Conservation (phyloP, 176 grass and related monocot genomes). For the Puccinellia tenuiflora region DNA sequence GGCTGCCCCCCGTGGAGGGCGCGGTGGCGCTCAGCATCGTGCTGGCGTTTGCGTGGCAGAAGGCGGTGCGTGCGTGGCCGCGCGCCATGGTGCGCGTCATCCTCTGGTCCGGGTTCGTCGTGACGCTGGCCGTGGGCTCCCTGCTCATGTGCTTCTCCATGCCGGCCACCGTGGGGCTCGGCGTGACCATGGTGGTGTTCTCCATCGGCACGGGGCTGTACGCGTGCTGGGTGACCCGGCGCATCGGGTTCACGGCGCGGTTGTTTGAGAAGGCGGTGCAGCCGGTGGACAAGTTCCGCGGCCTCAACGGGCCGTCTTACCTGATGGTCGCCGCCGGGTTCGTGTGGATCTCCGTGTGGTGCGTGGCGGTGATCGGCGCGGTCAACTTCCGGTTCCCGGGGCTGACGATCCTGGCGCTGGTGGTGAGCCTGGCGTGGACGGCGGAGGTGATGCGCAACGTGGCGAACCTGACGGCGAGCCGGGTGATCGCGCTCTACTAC, state of each 20-base stretch:
- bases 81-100: constrained; percentile 64
- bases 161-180: constrained; percentile 64
- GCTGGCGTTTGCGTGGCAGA: constrained; percentile 91
- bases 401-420: constrained; percentile 66
- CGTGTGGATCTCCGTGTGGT: constrained; percentile 86
- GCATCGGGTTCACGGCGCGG: constrained; percentile 50
- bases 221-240: constrained; percentile 83
- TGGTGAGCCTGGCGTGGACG: constrained; percentile 79
- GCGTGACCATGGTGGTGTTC: constrained; percentile 67
- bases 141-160: constrained; percentile 85
- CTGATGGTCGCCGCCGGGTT: constrained; percentile 83
- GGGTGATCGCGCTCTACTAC: constrained; percentile 96
- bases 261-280: constrained; percentile 60
- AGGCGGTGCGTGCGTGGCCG: constrained; percentile 70
- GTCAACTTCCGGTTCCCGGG: constrained; percentile 66
- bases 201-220: constrained; percentile 82
- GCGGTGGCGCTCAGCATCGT: constrained; percentile 66
- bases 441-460: constrained; percentile 99
- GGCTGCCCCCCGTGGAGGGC: constrained; percentile 83
- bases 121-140: constrained; percentile 65
- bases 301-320: constrained; percentile 79
- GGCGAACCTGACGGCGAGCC: constrained; percentile 81
- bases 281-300: constrained; percentile 63
- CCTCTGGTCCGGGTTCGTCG: constrained; percentile 68
- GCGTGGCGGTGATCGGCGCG: constrained; percentile 80